Conservation (phyloP, 345 rosid genomes). For the Eucalyptus virginea region DNA sequence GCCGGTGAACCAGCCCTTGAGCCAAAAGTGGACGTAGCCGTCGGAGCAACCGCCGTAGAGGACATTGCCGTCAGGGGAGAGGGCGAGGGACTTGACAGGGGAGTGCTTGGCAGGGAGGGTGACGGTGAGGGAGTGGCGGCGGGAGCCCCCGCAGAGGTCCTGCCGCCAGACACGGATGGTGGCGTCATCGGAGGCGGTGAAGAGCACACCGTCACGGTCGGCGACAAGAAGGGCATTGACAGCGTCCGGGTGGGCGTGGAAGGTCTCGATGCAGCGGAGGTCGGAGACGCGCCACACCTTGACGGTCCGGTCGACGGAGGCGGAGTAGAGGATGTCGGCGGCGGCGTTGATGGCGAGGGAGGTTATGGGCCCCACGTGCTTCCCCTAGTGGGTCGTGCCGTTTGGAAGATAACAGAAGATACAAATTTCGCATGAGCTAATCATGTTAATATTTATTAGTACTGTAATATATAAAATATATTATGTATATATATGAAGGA, state of each 20-base stretch:
- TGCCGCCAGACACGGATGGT: slow-evolving; percentile 33
- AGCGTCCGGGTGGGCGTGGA: slow-evolving; percentile 33
- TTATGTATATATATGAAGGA: not conserved
- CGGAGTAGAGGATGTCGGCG: slow-evolving; percentile 36
- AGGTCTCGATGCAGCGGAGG: slow-evolving; percentile 42
- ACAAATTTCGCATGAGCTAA: not conserved
- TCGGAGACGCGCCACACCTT: slow-evolving; percentile 48
- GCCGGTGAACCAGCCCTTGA: slow-evolving; percentile 27
- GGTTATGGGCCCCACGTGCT: slow-evolving; percentile 37
- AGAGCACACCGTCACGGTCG: slow-evolving; percentile 21
- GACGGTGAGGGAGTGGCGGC: slow-evolving; percentile 18
- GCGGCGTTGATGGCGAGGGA: slow-evolving; percentile 31
- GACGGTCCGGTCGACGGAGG: slow-evolving; percentile 36
- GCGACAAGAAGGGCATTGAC: slow-evolving; percentile 26
- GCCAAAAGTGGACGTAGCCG: slow-evolving; percentile 41
- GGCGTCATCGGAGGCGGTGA: slow-evolving; percentile 51
- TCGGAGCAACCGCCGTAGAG: slow-evolving; percentile 46
- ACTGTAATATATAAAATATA: not conserved
- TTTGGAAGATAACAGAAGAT: not conserved
- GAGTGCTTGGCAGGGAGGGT: slow-evolving; percentile 34
- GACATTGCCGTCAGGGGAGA: slow-evolving; percentile 10
- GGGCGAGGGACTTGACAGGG: slow-evolving; percentile 33
- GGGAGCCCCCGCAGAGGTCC: slow-evolving; percentile 10
- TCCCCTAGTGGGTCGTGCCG: not conserved
- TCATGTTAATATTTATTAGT: not conserved